phyloP scores from a whole-genome alignment of 1,284 basidiomycete species.

The Rhizoctonia solani region DNA sequence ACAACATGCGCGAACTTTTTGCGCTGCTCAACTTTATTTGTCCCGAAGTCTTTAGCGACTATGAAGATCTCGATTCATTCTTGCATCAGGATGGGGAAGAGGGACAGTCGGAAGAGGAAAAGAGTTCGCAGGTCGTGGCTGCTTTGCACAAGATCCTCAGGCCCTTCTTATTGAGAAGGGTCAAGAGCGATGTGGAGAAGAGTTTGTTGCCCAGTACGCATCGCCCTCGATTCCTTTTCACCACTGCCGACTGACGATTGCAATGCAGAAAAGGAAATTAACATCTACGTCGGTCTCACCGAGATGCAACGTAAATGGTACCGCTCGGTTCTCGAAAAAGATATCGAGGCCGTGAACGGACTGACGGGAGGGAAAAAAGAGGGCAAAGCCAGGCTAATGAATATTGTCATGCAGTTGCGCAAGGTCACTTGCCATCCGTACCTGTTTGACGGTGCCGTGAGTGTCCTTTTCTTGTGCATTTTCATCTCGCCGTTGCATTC shows the following conservation, averaged over 20 bases:
- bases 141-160: constrained; percentile 96
- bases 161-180: constrained; percentile 91
- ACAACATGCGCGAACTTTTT: constrained; percentile 97
- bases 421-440: constrained; percentile 87
- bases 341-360: constrained; percentile 98
- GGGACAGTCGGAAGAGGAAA: constrained; percentile 60
- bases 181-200: constrained; percentile 98
- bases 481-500: constrained; percentile 5
- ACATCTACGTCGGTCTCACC: constrained; percentile 96
- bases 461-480: constrained; percentile 40
- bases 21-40: constrained; percentile 95
- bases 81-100: constrained; percentile 68
- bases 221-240: no score
- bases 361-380: constrained; percentile 92
- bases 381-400: constrained; percentile 96
- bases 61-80: constrained; percentile 73
- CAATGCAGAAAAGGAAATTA: constrained; percentile 98
- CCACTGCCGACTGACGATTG: no score
- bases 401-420: constrained; percentile 98
- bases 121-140: constrained; percentile 91
- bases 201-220: constrained; percentile 89
- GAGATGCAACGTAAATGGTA: constrained; percentile 99
- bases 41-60: constrained; percentile 79
- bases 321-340: constrained; percentile 93
- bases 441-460: constrained; percentile 81